phyloP scores from a whole-genome alignment of 305 asterid genomes.

The Caryopteris hybrid region DNA sequence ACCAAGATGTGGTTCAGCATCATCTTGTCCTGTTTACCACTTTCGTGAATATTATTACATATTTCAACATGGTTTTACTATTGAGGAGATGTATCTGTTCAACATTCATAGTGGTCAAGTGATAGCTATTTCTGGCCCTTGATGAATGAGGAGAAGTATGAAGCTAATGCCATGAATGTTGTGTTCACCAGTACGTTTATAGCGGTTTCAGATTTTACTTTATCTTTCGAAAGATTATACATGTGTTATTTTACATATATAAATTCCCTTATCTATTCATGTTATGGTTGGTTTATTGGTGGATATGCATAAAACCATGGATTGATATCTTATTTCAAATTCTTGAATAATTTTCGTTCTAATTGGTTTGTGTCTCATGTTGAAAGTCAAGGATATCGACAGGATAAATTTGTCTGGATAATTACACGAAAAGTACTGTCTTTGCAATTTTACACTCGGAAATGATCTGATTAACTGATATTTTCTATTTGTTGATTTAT shows the following conservation, averaged over 20 bases:
- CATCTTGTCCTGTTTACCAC: not conserved
- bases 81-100: not conserved
- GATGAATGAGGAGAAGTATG: not conserved
- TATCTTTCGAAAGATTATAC: not conserved
- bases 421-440: not conserved
- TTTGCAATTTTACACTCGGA: not conserved
- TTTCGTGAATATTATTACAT: not conserved
- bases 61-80: not conserved
- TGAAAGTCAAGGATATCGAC: not conserved
- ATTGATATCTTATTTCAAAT: not conserved
- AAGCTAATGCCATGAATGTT: not conserved
- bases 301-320: not conserved
- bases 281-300: not conserved
- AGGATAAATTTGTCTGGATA: not conserved
- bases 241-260: not conserved
- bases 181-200: not conserved
- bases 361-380: not conserved
- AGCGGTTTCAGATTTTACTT: not conserved
- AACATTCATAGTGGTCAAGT: not conserved
- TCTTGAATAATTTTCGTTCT: not conserved
- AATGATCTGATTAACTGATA: not conserved
- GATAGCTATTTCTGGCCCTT: conserved; percentile 10
- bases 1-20: not conserved
- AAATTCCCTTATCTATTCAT: not conserved
- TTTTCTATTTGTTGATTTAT: conserved; percentile 4